These are phyloP conservation scores for Oryza longistaminata DNA, from an alignment of 176 grass and related monocot genomes.

Conservation along the genomic window DNA sequence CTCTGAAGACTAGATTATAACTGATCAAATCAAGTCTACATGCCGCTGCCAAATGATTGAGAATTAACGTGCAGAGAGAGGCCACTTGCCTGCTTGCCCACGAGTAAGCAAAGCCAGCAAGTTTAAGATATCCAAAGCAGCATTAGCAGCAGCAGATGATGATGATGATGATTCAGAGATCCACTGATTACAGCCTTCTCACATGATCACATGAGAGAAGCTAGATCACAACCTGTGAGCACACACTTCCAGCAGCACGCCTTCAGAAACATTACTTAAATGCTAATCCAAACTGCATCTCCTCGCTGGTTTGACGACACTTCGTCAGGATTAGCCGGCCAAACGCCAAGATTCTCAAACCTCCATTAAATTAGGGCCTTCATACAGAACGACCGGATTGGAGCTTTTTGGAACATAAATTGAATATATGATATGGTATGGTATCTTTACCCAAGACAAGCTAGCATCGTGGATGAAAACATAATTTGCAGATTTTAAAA, in stretches of 20 bases:
- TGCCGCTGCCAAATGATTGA: slow-evolving; percentile 33
- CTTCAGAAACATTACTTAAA: neutral
- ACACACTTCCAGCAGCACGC: slow-evolving; percentile 16
- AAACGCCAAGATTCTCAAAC: slow-evolving; percentile 3
- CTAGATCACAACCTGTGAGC: neutral
- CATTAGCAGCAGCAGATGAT: neutral
- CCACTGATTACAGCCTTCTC: neutral
- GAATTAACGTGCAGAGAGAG: slow-evolving; percentile 25
- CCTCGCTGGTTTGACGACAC: slow-evolving; percentile 10
- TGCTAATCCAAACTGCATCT: slow-evolving; percentile 15
- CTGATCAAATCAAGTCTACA: slow-evolving; percentile 24
- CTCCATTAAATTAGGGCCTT: neutral
- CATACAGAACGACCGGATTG: neutral
- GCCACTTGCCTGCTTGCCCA: neutral
- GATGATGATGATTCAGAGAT: neutral
- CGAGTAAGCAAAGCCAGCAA: slow-evolving; percentile 24
- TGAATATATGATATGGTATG: too few relatives aligned
- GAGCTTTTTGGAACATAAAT: neutral
- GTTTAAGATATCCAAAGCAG: slow-evolving; percentile 43
- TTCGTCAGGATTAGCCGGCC: slow-evolving; percentile 27
- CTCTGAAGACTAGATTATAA: slow-evolving; percentile 12
- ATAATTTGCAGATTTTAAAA: neutral
- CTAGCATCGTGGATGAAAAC: neutral
- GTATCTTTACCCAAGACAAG: neutral
- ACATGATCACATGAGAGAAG: slow-evolving; percentile 44